A percentile compares a stretch with the other conserved stretches of the same genome.
Conservation (phyloP, 331 rosid genomes). For the Quercus tomentella region DNA sequence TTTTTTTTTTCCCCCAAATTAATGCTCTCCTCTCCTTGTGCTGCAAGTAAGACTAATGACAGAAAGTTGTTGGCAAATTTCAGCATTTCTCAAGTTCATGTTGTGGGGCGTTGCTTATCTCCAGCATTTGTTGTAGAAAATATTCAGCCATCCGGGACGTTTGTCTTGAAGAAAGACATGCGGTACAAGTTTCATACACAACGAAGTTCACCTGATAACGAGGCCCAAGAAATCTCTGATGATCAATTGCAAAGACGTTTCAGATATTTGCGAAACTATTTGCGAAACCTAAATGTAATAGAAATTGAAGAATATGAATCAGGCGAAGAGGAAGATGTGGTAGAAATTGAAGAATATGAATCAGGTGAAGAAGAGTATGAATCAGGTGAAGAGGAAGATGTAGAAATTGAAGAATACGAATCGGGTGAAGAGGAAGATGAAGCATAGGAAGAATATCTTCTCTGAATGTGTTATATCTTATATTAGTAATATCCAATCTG, state of each 20-base stretch:
- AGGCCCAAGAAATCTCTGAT: neutral
- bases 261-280: constrained; percentile 31
- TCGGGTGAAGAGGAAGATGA: constrained; percentile 54
- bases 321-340: constrained; percentile 44
- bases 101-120: constrained; percentile 48
- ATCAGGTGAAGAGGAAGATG: constrained; percentile 43
- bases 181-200: constrained; percentile 15
- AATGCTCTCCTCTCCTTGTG: neutral
- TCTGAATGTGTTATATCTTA: constrained; percentile 18
- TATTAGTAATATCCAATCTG: constrained; percentile 7
- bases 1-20: no score
- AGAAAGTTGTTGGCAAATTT: constrained; percentile 21
- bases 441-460: constrained; percentile 35
- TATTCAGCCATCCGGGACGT: constrained; percentile 49
- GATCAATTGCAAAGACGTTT: constrained; percentile 20
- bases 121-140: constrained; percentile 59
- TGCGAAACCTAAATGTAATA: constrained; percentile 28
- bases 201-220: constrained; percentile 19
- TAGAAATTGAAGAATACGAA: constrained; percentile 21
- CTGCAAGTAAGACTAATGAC: neutral
- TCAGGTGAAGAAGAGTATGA: constrained; percentile 45
- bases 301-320: constrained; percentile 30
- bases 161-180: constrained; percentile 46
- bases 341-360: constrained; percentile 24
- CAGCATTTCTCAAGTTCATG: constrained; percentile 75